Evolutionary conservation across 2,329 filamentous ascomycete genomes (phyloP), one percentile per base, ranked within the genome.

Genomic region (Aureobasidium sp.): DNA sequence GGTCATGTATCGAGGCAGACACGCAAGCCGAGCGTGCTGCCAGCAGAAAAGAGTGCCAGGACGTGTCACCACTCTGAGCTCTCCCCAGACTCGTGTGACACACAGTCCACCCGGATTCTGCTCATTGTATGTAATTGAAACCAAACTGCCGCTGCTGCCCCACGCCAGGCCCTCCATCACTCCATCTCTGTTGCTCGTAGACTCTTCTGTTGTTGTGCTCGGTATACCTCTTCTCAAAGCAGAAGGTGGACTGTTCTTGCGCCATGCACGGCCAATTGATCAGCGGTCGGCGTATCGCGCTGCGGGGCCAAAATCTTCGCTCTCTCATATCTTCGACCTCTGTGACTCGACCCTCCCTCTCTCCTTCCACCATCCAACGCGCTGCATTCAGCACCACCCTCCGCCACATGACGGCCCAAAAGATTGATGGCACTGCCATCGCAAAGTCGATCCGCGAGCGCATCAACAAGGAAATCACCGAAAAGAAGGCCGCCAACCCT

Each of bases 371-470:
- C 48, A 41, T 25, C 58, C 67, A 61, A 36, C 53, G 39, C 53
- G 37, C 39, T 39, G 53, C 63, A 37, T 83, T 86, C 71, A 80
- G 79, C 66, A 78, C 73, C 68, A 85, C 82, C 66, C 69, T 79
- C 69, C 72, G 78, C 77, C 81, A 78, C 72, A 97, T 97, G 92
- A 85, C 86, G 69, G 93, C 91, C 68, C 85, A 83, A 70, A 96
- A 91, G 81, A 94, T 99, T 71, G 94, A 99, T 80, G 94, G 94
- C 80, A 96, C 88, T 62, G 91, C 90, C 74, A 91, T 97, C 79
- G 94, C 94, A 69, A 95, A 93, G 81, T 84, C 81, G 73, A 96
- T 97, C 74, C 88, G 94, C 65, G 90, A 92, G 79, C 83, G 83
- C 65, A 83, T 99, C 70, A 87, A 87, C 70, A 79, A 79, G 51